phyloP scores from a whole-genome alignment of 1,139 yeast species.

The Debaryomyces coudertii region DNA sequence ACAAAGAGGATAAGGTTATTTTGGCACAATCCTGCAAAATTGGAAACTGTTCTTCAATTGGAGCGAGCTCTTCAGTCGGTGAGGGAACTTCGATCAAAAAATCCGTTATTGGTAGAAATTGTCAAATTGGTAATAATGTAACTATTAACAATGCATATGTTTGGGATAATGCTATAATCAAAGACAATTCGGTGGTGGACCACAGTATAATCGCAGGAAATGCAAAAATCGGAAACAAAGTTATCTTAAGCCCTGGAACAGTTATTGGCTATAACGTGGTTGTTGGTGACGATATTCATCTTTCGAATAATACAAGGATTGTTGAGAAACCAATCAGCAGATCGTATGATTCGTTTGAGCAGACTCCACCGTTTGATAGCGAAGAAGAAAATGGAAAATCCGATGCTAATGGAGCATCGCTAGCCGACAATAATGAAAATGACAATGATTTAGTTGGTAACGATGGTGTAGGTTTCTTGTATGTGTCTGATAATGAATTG shows the following conservation, averaged over 20 bases:
- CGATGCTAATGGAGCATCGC: constrained; percentile 13
- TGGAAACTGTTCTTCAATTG: constrained; percentile 77
- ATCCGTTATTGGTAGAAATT: constrained; percentile 83
- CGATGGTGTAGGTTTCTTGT: constrained; percentile 62
- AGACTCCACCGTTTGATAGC: constrained; percentile 26
- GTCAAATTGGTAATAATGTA: constrained; percentile 81
- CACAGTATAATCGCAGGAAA: constrained; percentile 72
- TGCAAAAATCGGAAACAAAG: constrained; percentile 56
- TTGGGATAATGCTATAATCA: constrained; percentile 81
- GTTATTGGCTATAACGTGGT: constrained; percentile 77
- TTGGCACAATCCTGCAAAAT: constrained; percentile 91
- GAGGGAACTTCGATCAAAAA: constrained; percentile 57
- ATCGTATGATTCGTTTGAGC: constrained; percentile 26
- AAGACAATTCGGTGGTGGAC: constrained; percentile 59
- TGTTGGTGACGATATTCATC: constrained; percentile 53
- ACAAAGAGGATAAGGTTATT: constrained; percentile 80
- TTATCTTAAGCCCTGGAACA: constrained; percentile 63
- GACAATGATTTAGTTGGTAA: constrained; percentile 55
- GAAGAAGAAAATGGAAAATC: constrained; percentile 25
- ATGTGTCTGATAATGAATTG: constrained; percentile 51
- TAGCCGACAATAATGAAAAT: constrained; percentile 15
- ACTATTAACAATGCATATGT: constrained; percentile 72
- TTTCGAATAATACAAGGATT: constrained; percentile 56
- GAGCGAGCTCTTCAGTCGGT: constrained; percentile 68
- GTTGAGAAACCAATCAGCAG: constrained; percentile 49